Evolutionary conservation across 495 filamentous ascomycete species (phyloP).

Genomic region (Geoglossum glabrum): DNA sequence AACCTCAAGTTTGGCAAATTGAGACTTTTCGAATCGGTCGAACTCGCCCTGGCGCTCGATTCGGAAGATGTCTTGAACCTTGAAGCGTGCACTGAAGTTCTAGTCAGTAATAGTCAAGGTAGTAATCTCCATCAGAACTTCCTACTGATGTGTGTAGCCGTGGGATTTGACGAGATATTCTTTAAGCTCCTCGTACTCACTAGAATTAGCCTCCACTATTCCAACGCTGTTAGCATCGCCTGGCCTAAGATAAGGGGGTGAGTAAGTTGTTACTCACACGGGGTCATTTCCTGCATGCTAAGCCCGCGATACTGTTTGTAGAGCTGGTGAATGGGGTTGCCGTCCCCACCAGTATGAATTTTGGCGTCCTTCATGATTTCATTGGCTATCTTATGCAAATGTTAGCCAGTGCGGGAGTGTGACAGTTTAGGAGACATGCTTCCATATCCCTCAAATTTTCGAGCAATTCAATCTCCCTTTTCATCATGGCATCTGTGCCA

Average conservation of each 20-base stretch:
- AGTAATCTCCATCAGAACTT: conserved; percentile 18
- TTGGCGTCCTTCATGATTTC: conserved; percentile 47
- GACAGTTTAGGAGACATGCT: background rate
- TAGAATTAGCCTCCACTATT: conserved; percentile 30
- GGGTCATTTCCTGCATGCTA: conserved; percentile 54
- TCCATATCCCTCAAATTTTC: conserved; percentile 64
- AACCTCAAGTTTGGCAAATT: conserved; percentile 22
- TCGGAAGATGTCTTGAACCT: conserved; percentile 62
- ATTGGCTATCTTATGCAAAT: conserved; percentile 35
- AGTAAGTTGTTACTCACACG: conserved; percentile 18
- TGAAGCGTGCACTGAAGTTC: background rate
- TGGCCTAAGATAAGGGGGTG: background rate
- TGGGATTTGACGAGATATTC: conserved; percentile 45
- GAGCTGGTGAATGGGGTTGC: conserved; percentile 33
- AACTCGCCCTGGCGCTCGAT: conserved; percentile 57
- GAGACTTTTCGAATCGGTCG: conserved; percentile 40
- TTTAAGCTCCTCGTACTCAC: conserved; percentile 42
- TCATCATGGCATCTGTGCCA: conserved; percentile 29
- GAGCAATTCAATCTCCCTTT: conserved; percentile 54
- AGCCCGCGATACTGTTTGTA: conserved; percentile 53
- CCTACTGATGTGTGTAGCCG: conserved; percentile 35
- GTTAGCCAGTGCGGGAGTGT: background rate
- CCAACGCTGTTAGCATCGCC: background rate
- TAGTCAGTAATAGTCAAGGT: background rate
- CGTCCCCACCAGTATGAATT: conserved; percentile 20